Conservation (phyloP, 371 early-diverging fungal species). For the Modicella reniformis region DNA sequence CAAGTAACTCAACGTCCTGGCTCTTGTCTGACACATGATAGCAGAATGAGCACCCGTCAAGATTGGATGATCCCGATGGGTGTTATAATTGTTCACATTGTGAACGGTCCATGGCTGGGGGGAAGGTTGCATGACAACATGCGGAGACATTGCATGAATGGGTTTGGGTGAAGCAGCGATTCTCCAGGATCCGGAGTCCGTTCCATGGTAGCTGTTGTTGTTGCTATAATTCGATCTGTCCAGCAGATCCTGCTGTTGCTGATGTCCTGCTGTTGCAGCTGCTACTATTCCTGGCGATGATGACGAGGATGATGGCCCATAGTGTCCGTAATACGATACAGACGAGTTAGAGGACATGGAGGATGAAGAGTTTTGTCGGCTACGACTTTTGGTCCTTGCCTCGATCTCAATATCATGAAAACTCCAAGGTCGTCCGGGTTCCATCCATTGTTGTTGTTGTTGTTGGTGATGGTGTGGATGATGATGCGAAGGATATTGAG, state of each 20-base stretch:
- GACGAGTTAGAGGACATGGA: constrained; percentile 5
- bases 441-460: constrained; percentile 21
- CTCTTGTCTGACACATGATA: constrained; percentile 4
- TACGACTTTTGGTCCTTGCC: constrained; percentile 39
- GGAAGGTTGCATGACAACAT: neutral
- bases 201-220: neutral
- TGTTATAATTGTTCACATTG: neutral
- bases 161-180: constrained; percentile 17
- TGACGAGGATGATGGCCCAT: constrained; percentile 3
- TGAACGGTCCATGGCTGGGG: neutral
- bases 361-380: constrained; percentile 38
- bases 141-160: neutral
- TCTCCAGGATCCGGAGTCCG: constrained; percentile 9
- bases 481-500: neutral
- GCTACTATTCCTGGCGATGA: neutral
- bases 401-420: constrained; percentile 47
- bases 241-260: constrained; percentile 13
- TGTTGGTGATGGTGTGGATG: too few species aligned
- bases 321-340: neutral
- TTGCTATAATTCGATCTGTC: neutral
- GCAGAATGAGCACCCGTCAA: neutral
- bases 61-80: neutral
- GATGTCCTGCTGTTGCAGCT: neutral
- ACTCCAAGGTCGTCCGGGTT: constrained; percentile 36
- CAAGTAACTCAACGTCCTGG: constrained; percentile 24